Percentiles rank a stretch among this genome's conserved stretches.
Evolutionary conservation across 306 rosid species (phyloP).

Genomic region (Ochetophila trinervis): DNA sequence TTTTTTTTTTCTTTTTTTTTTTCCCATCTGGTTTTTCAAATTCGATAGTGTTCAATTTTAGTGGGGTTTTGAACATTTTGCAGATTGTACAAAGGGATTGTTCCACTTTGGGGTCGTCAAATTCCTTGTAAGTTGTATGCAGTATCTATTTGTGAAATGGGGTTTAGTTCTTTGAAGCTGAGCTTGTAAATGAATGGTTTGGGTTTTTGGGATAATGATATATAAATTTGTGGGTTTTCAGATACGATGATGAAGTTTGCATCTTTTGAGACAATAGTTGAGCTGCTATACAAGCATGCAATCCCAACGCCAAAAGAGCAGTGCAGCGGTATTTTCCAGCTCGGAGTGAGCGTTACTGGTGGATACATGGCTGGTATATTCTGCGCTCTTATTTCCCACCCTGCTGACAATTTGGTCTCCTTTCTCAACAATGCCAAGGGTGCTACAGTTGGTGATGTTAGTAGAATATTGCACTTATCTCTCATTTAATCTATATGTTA

Average conservation of each 20-base stretch:
- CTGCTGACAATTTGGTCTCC: constrained; percentile 82
- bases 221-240: constrained; percentile 18
- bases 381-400: constrained; percentile 69
- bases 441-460: constrained; percentile 71
- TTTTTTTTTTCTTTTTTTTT: not conserved
- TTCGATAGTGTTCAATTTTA: too few relatives aligned
- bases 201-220: not conserved
- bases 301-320: constrained; percentile 59
- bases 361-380: constrained; percentile 72
- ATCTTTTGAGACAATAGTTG: constrained; percentile 65
- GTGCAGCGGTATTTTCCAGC: constrained; percentile 62
- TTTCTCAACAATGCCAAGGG: constrained; percentile 81
- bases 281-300: constrained; percentile 54
- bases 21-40: not conserved
- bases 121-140: constrained; percentile 64
- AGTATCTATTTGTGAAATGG: too few relatives aligned
- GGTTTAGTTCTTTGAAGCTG: too few relatives aligned
- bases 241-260: constrained; percentile 88
- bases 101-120: constrained; percentile 95
- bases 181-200: too few relatives aligned
- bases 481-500: not conserved
- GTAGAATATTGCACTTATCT: constrained; percentile 16
- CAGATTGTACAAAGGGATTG: constrained; percentile 79
- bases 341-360: constrained; percentile 69
- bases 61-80: constrained; percentile 23